These are phyloP conservation scores for Ustilago shanxiensis DNA, from an alignment of 1,284 basidiomycete species.

Conservation along the genomic window DNA sequence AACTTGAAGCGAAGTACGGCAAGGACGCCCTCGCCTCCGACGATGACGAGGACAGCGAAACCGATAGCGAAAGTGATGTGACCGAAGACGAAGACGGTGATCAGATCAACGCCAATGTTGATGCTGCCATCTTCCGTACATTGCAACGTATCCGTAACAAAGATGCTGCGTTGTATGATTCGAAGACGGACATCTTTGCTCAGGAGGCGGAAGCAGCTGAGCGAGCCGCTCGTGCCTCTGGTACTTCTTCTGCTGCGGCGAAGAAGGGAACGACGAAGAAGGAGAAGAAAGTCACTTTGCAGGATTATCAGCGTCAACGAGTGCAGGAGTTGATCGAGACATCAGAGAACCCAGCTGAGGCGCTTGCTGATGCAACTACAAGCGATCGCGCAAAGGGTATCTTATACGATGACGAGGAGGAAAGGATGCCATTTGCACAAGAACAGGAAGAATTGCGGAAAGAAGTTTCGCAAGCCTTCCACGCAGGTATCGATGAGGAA, in stretches of 20 bases:
- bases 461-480: constrained; percentile 87
- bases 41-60: constrained; percentile 38
- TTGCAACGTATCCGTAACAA: constrained; percentile 85
- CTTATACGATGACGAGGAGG: constrained; percentile 74
- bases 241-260: constrained; percentile 10
- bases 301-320: constrained; percentile 66
- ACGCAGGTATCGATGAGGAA: constrained; percentile 72
- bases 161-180: constrained; percentile 86
- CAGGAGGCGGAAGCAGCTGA: constrained; percentile 43
- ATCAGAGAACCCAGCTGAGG: constrained; percentile 62
- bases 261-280: constrained; percentile 37
- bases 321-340: constrained; percentile 65
- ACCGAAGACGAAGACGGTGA: constrained; percentile 95
- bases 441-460: constrained; percentile 82
- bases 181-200: constrained; percentile 67
- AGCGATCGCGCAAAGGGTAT: constrained; percentile 26
- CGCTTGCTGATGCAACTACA: constrained; percentile 64
- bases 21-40: constrained; percentile 39
- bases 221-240: constrained; percentile 27
- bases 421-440: constrained; percentile 78
- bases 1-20: constrained; percentile 63
- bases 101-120: constrained; percentile 91
- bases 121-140: constrained; percentile 93
- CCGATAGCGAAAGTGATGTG: constrained; percentile 74
- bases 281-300: constrained; percentile 65